These are phyloP conservation scores for Suillus tomentosus DNA, from an alignment of 768 basidiomycete species.

Conservation along the genomic window DNA sequence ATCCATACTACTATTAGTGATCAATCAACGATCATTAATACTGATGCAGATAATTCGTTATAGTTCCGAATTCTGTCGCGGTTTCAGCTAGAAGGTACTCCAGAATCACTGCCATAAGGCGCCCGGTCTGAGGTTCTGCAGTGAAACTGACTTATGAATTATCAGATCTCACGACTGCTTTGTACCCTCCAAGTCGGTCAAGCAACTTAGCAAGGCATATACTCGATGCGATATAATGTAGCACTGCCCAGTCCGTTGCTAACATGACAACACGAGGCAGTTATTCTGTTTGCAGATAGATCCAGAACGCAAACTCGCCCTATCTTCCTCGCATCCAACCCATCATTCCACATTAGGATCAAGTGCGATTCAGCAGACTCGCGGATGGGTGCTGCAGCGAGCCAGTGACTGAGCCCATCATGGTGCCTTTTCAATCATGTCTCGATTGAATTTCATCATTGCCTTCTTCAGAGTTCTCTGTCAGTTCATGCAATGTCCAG, in stretches of 20 bases:
- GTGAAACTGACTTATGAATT: not conserved
- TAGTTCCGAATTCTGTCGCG: constrained; percentile 4
- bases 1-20: no score
- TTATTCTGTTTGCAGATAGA: not conserved
- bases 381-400: not conserved
- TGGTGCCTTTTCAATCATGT: constrained; percentile 3
- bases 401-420: not conserved
- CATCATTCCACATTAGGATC: not conserved
- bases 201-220: constrained; percentile 2
- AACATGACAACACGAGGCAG: not conserved
- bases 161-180: constrained; percentile 1
- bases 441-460: constrained; percentile 1
- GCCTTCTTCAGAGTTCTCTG: constrained; percentile 13
- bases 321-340: not conserved
- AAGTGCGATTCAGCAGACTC: constrained; percentile 1
- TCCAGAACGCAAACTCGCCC: not conserved
- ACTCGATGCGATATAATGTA: not conserved
- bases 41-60: constrained; percentile 2
- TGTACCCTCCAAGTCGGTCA: constrained; percentile 3
- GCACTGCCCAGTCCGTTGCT: not conserved
- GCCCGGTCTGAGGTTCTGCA: not conserved
- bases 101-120: constrained; percentile 4
- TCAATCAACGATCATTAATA: not conserved
- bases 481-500: constrained; percentile 10
- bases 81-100: not conserved